Conservation (phyloP, 306 rosid genomes). For the Malus fusca region DNA sequence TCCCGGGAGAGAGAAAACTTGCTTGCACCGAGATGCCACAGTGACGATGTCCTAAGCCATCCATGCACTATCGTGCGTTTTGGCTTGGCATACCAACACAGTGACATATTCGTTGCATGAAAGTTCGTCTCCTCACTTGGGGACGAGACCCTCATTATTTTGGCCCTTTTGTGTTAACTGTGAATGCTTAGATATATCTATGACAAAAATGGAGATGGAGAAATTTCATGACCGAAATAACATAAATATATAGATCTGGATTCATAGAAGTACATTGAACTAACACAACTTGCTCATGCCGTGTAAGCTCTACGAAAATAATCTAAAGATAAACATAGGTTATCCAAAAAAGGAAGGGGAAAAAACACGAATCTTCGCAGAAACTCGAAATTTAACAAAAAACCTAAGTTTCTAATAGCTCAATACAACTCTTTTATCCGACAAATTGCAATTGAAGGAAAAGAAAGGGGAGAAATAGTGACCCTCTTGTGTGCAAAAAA, state of each 20-base stretch:
- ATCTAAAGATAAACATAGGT: background rate
- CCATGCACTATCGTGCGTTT: background rate
- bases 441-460: background rate
- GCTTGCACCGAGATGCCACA: background rate
- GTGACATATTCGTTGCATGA: no score
- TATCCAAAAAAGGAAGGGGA: background rate
- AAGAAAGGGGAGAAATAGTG: background rate
- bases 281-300: slow-evolving; percentile 9
- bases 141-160: background rate
- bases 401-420: slow-evolving; percentile 19
- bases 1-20: background rate
- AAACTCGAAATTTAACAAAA: slow-evolving; percentile 24
- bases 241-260: background rate
- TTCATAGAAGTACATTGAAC: slow-evolving; percentile 5
- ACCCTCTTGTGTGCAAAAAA: slow-evolving; percentile 40
- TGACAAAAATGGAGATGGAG: background rate
- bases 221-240: background rate
- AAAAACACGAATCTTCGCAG: slow-evolving; percentile 22
- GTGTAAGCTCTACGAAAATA: slow-evolving; percentile 6
- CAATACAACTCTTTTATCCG: slow-evolving; percentile 21
- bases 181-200: background rate
- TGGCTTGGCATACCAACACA: background rate
- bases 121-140: no score
- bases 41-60: background rate
- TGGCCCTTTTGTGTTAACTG: background rate